These are phyloP conservation scores for Lentinula edodes DNA, from an alignment of 768 basidiomycete species.

Conservation along the genomic window DNA sequence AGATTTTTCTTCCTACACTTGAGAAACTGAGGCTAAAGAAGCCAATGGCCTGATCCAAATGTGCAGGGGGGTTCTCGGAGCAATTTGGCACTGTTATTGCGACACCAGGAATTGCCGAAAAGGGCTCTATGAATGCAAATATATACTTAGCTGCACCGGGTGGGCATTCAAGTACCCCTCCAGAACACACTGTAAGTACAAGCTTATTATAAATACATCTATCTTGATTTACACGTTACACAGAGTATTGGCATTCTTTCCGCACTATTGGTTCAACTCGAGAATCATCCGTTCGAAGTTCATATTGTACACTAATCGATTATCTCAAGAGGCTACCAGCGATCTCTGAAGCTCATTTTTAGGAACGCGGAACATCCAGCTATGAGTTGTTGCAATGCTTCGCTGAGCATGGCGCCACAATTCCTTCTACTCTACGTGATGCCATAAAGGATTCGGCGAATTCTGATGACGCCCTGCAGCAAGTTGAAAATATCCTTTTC, in stretches of 20 bases:
- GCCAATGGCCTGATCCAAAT: neutral
- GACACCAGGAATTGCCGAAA: constrained; percentile 63
- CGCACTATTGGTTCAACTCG: constrained; percentile 59
- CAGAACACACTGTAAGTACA: constrained; percentile 58
- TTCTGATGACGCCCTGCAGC: constrained; percentile 46
- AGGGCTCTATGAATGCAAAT: constrained; percentile 50
- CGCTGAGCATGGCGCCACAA: constrained; percentile 51
- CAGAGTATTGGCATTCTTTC: constrained; percentile 82
- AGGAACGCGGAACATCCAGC: constrained; percentile 53
- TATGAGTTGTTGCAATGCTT: constrained; percentile 62
- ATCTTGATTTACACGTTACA: neutral
- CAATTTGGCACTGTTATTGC: constrained; percentile 53
- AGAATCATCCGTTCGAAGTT: constrained; percentile 53
- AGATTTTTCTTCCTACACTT: neutral
- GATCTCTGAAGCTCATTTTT: neutral
- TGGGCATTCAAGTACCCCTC: constrained; percentile 85
- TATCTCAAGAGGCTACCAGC: neutral
- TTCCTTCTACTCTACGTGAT: constrained; percentile 43
- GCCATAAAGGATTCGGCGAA: constrained; percentile 40
- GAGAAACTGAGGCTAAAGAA: neutral
- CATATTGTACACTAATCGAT: constrained; percentile 36
- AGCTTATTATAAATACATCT: constrained; percentile 8
- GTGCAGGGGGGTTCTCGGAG: constrained; percentile 43
- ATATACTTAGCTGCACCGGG: constrained; percentile 68
- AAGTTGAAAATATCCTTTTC: constrained; percentile 43